These are phyloP conservation scores for Coprinellus micaceus DNA, from an alignment of 768 basidiomycete species.

Conservation along the genomic window DNA sequence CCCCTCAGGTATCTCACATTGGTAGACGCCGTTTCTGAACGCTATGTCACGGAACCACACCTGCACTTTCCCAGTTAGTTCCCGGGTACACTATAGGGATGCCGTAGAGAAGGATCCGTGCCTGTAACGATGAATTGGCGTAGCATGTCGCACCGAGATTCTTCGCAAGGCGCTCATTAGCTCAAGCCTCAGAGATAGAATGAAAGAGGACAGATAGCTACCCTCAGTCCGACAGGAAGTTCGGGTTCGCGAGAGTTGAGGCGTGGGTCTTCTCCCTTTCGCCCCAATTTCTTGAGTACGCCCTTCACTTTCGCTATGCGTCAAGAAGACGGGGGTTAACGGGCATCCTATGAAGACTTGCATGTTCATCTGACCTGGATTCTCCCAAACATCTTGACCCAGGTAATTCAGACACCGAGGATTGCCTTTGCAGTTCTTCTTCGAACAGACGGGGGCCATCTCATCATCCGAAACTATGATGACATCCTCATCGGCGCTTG, in stretches of 20 bases:
- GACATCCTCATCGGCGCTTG: slow-evolving; percentile 56
- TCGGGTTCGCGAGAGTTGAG: slow-evolving; percentile 45
- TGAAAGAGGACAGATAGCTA: slow-evolving; percentile 23
- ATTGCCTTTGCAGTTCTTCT: slow-evolving; percentile 67
- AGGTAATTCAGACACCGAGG: slow-evolving; percentile 87
- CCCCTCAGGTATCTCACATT: slow-evolving; percentile 59
- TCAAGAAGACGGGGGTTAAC: background rate
- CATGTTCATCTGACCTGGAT: slow-evolving; percentile 48
- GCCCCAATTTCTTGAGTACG: slow-evolving; percentile 46
- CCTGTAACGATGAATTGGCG: slow-evolving; percentile 92
- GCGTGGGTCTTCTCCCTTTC: slow-evolving; percentile 55
- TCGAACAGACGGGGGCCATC: slow-evolving; percentile 43
- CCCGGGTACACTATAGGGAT: background rate
- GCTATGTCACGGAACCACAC: slow-evolving; percentile 88
- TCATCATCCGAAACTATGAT: slow-evolving; percentile 74
- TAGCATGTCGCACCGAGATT: slow-evolving; percentile 98
- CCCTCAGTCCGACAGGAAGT: slow-evolving; percentile 76
- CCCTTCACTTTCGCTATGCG: slow-evolving; percentile 2
- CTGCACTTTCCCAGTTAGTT: slow-evolving; percentile 33
- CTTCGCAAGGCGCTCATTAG: slow-evolving; percentile 33
- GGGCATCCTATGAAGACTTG: background rate
- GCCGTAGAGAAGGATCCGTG: slow-evolving; percentile 24
- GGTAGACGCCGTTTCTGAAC: slow-evolving; percentile 82
- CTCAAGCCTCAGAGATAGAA: background rate
- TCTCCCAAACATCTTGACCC: slow-evolving; percentile 80